Conservation (phyloP, 2,329 filamentous ascomycete genomes). For the Coleophoma cylindrospora region DNA sequence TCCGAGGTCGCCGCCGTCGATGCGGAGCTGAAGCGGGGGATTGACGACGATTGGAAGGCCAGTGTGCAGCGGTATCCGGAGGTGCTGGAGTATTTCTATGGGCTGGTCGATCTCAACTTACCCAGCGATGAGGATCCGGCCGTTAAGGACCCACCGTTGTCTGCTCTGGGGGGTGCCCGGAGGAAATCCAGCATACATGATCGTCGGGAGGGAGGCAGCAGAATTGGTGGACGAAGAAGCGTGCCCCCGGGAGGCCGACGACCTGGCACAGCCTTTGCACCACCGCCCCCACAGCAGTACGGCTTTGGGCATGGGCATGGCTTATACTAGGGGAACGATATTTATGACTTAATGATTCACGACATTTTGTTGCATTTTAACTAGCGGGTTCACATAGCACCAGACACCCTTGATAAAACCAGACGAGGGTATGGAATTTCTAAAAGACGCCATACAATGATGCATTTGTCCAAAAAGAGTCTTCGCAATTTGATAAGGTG, state of each 20-base stretch:
- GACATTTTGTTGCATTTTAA: neutral
- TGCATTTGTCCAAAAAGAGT: conserved; percentile 3
- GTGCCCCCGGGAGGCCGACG: neutral
- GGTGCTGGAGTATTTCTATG: conserved; percentile 76
- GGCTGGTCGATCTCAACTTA: conserved; percentile 60
- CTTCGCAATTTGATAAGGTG: too few species aligned
- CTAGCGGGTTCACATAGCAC: neutral
- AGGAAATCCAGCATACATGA: conserved; percentile 2
- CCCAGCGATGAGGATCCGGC: conserved; percentile 56
- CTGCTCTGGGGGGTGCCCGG: conserved; percentile 24
- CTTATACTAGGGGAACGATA: too few species aligned
- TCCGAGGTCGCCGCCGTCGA: conserved; percentile 61
- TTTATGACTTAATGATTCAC: neutral
- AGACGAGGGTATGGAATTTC: too few species aligned
- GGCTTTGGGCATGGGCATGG: neutral
- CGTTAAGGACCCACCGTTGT: conserved; percentile 56
- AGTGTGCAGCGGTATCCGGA: conserved; percentile 74
- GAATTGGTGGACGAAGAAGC: neutral
- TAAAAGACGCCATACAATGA: conserved; percentile 1
- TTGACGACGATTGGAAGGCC: conserved; percentile 74
- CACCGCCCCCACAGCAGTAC: neutral
- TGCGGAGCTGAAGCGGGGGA: conserved; percentile 62
- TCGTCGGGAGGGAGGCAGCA: neutral
- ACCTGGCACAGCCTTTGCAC: conserved; percentile 1
- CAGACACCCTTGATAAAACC: neutral